These are phyloP conservation scores for Botrytis fabae DNA, from an alignment of 2,329 filamentous ascomycete genomes.

Conservation along the genomic window DNA sequence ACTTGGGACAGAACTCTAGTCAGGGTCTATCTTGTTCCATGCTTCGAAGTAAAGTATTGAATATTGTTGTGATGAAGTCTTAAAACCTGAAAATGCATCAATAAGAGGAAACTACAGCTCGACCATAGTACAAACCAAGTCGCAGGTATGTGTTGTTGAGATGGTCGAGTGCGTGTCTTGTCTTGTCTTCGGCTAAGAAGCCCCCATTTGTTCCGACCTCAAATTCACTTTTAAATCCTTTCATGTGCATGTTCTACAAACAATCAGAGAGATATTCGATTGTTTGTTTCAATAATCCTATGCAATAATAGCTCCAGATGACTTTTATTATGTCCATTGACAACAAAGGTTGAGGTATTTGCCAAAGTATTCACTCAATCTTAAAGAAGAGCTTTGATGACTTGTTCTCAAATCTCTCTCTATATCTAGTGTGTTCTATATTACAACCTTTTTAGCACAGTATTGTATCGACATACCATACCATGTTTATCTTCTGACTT, in stretches of 20 bases:
- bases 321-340: background rate
- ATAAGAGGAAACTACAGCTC: background rate
- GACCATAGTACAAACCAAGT: background rate
- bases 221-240: background rate
- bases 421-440: background rate
- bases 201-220: too few species aligned
- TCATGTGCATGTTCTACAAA: background rate
- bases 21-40: background rate
- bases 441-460: background rate
- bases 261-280: background rate
- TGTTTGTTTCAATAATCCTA: fast-evolving
- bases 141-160: background rate
- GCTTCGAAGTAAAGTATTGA: background rate
- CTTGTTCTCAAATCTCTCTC: fast-evolving
- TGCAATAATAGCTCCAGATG: background rate
- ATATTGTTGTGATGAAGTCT: background rate
- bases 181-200: background rate
- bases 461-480: background rate
- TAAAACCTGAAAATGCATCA: background rate
- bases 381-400: background rate
- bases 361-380: background rate
- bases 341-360: background rate
- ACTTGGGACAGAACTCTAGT: background rate
- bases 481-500: background rate
- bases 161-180: background rate